phyloP scores from a whole-genome alignment of 331 rosid genomes.

The Prunus yedoensis region DNA sequence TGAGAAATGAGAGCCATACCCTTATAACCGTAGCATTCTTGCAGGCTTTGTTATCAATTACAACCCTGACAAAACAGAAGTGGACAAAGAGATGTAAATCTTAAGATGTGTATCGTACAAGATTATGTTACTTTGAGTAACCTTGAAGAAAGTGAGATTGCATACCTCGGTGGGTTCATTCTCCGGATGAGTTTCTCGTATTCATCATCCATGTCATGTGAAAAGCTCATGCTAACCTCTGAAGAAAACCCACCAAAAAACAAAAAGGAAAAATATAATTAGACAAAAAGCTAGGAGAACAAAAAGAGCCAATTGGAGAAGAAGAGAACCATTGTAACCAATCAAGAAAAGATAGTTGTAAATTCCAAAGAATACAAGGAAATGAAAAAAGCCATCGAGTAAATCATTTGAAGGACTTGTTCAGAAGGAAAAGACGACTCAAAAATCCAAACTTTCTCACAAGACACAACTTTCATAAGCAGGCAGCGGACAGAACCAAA shows the following conservation, averaged over 20 bases:
- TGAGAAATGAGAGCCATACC: conserved; percentile 42
- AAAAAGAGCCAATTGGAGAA: conserved; percentile 41
- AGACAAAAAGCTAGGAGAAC: conserved; percentile 41
- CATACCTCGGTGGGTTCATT: conserved; percentile 93
- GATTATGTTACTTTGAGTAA: conserved; percentile 15
- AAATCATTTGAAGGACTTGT: neutral
- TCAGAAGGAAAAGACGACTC: neutral
- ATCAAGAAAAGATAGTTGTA: neutral
- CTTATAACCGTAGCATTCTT: conserved; percentile 85
- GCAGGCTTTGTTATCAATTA: conserved; percentile 83
- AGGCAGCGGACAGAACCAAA: neutral
- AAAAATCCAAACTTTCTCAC: conserved; percentile 4
- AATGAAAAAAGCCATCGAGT: neutral
- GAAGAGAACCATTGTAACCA: conserved; percentile 19
- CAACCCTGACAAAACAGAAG: conserved; percentile 67
- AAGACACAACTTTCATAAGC: neutral
- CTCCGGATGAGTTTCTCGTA: conserved; percentile 84
- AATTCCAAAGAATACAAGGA: neutral
- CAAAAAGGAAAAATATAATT: neutral
- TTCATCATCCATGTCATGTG: conserved; percentile 82
- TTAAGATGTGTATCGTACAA: conserved; percentile 13
- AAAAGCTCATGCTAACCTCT: conserved; percentile 72
- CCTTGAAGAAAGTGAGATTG: conserved; percentile 18
- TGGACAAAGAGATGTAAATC: conserved; percentile 21
- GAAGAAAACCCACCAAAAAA: conserved; percentile 19